Evolutionary conservation across 257 asterid genomes (phyloP).

Genomic region (Fraxinus anomala): DNA sequence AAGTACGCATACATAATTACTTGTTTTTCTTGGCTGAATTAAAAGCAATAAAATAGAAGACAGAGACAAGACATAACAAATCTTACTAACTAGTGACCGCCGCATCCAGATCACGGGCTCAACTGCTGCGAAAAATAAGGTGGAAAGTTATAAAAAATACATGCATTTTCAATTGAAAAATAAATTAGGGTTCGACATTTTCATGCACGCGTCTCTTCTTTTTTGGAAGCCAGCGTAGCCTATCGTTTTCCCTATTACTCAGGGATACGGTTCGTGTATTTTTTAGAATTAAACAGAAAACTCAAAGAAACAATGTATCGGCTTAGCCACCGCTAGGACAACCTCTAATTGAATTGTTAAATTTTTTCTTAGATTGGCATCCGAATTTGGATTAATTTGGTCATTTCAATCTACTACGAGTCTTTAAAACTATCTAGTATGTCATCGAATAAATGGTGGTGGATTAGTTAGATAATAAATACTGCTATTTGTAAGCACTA

Average conservation of each 20-base stretch:
- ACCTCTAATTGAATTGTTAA: background rate
- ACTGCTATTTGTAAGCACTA: too few relatives aligned
- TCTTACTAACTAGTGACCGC: background rate
- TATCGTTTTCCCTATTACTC: background rate
- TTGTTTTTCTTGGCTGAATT: background rate
- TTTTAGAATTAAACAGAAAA: background rate
- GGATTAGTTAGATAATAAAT: background rate
- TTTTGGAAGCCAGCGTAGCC: background rate
- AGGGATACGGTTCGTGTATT: background rate
- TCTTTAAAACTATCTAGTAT: background rate
- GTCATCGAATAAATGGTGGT: background rate
- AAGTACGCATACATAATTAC: background rate
- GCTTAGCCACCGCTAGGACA: background rate
- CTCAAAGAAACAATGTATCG: background rate
- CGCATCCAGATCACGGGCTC: slow-evolving; percentile 6
- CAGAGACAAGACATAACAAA: background rate
- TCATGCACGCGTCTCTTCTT: background rate
- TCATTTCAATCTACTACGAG: background rate
- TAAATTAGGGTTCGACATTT: background rate
- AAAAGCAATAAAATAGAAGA: background rate
- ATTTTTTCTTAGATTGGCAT: background rate
- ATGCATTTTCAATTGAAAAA: background rate
- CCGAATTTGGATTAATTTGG: background rate
- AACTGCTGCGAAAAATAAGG: background rate
- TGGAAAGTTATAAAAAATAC: background rate